Evolutionary conservation across 495 filamentous ascomycete species (phyloP), one percentile per base, ranked within the genome.

Genomic region (Podospora sp.): DNA sequence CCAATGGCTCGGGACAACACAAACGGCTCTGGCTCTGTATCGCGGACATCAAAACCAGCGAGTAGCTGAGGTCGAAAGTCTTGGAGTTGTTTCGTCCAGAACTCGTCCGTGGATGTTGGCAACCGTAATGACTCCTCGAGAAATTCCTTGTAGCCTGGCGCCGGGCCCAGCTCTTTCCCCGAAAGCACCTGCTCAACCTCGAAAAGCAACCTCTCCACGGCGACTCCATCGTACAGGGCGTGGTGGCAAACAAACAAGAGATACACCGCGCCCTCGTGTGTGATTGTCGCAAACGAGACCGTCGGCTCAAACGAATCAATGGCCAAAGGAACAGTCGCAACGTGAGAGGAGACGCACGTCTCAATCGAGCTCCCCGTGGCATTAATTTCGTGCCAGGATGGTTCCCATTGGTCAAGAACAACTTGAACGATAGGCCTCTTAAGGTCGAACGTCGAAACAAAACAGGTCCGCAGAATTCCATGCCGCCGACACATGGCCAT

Each of bases 151-250:
- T 87, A 88, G 4, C 75, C 66, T 6, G 80, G 77, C 22, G 82
- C 65, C 1, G 77, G 61, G 1, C 81, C 76, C 7, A 93, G 77
- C 5, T 63, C 9, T 0, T 77, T 21, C 6, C 83, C 82, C 2
- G 73, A 57, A 52, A 87, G 82, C 6, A 79, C 65, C 20, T 77
- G 72, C 67, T 93, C 85, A 1, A 92, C 80, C 66, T 94, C 91
- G 0, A 86, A 72, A 2, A 94, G 78, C 0, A 96, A 76, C 20
- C 83, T 75, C 35, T 82, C 78, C 46, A 94, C 87, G 0, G 89
- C 90, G 27, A 87, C 83, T 21, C 89, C 92, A 76, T 96, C 92
- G 71, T 96, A 94, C 1, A 94, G 75, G 2, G 92, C 91, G 75
- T 96, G 92, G 71, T 94, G 92, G 57, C 81, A 84, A 22, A 83